Conservation (phyloP, 192 early-diverging fungal species). For the Podila verticillata region DNA sequence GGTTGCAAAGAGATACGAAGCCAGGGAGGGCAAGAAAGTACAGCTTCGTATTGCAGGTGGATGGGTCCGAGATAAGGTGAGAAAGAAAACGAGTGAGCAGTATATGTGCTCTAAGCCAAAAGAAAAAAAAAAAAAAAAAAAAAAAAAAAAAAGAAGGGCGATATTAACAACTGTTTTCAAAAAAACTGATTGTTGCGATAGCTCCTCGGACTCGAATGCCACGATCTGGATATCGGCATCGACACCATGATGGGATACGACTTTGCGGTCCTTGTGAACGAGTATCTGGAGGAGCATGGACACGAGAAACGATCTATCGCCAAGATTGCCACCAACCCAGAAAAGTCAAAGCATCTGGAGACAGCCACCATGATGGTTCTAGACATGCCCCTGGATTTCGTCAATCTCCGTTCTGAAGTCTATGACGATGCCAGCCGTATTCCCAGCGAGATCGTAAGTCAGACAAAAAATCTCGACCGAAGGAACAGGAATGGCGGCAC, state of each 20-base stretch:
- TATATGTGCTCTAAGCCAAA: too few species aligned
- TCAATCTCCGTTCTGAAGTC: slow-evolving; percentile 92
- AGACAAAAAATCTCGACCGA: too few species aligned
- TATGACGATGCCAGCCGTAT: slow-evolving; percentile 87
- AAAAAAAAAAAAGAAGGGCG: too few species aligned
- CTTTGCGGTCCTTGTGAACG: slow-evolving; percentile 82
- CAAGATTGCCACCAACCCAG: slow-evolving; percentile 93
- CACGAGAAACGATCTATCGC: slow-evolving; percentile 64
- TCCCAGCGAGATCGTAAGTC: slow-evolving; percentile 70
- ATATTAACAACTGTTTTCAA: background rate
- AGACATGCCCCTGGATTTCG: slow-evolving; percentile 89
- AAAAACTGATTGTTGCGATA: slow-evolving; percentile 14
- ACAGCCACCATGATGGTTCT: slow-evolving; percentile 91
- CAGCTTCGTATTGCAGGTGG: slow-evolving; percentile 94
- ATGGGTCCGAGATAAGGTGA: slow-evolving; percentile 98
- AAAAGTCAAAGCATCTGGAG: slow-evolving; percentile 97
- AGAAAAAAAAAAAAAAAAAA: background rate
- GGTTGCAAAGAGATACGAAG: slow-evolving; percentile 61
- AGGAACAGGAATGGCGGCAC: too few species aligned
- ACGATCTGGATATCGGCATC: slow-evolving; percentile 96
- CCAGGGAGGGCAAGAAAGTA: slow-evolving; percentile 61
- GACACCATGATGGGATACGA: slow-evolving; percentile 94
- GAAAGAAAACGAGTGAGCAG: background rate
- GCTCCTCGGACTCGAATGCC: slow-evolving; percentile 85
- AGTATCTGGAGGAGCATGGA: slow-evolving; percentile 60